phyloP scores from a whole-genome alignment of 139 green algal genomes.

The Coelastrella sp. region DNA sequence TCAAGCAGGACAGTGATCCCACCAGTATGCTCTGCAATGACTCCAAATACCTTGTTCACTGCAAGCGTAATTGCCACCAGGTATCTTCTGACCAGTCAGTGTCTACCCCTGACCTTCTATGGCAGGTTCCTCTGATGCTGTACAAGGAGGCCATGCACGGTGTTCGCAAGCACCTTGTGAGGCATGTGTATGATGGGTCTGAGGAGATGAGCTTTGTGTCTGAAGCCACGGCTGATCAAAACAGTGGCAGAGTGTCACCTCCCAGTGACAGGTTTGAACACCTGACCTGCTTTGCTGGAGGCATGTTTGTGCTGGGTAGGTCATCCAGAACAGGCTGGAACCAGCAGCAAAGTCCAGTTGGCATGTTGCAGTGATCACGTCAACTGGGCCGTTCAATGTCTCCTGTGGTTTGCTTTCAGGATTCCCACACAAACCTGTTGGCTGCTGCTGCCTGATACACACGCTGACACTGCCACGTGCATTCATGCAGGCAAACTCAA shows the following conservation, averaged over 20 bases:
- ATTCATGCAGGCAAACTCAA: conserved; percentile 43
- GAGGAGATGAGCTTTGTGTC: conserved; percentile 64
- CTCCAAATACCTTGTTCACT: too few species aligned
- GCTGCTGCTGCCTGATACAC: too few species aligned
- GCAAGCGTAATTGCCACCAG: too few species aligned
- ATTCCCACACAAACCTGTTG: too few species aligned
- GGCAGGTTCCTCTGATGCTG: conserved; percentile 59
- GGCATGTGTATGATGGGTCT: conserved; percentile 38
- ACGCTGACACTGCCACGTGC: too few species aligned
- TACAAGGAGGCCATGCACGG: conserved; percentile 72
- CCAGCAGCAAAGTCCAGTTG: background rate
- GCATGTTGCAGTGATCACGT: background rate
- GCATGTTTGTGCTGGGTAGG: conserved; percentile 82
- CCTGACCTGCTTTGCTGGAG: conserved; percentile 90
- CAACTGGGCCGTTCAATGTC: background rate
- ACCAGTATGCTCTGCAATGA: too few species aligned
- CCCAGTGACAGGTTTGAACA: conserved; percentile 78
- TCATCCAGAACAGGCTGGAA: background rate
- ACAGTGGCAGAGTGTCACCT: background rate
- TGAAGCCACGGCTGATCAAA: conserved; percentile 48
- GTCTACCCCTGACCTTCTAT: background rate
- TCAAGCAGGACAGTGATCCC: too few species aligned
- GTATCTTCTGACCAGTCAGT: too few species aligned
- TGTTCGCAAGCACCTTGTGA: conserved; percentile 76
- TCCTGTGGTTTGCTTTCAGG: background rate